Conservation (phyloP, 352 stramenopile genomes). For the Pythium aristosporum region DNA sequence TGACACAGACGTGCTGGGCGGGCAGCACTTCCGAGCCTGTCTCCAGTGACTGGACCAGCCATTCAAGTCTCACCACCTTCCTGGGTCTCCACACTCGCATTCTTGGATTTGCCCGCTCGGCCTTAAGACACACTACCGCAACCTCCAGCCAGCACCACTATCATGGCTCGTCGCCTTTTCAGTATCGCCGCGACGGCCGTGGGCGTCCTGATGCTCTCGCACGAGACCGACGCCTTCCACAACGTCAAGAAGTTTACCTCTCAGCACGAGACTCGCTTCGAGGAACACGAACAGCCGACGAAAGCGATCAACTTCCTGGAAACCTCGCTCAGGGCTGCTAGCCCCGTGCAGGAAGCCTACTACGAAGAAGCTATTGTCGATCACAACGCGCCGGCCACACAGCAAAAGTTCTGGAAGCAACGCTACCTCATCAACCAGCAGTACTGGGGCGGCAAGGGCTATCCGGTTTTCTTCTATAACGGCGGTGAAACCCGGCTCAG, state of each 20-base stretch:
- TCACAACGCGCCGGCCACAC: conserved; percentile 62
- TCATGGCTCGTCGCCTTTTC: conserved; percentile 9
- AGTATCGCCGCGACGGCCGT: background rate
- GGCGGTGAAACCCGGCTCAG: conserved; percentile 65
- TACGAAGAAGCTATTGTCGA: conserved; percentile 63
- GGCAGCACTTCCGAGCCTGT: too few relatives aligned
- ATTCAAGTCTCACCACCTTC: too few relatives aligned
- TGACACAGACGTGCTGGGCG: too few relatives aligned
- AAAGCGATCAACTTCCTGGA: too few relatives aligned
- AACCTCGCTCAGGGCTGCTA: too few relatives aligned
- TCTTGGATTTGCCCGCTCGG: too few relatives aligned
- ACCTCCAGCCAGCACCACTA: too few relatives aligned
- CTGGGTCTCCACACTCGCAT: too few relatives aligned
- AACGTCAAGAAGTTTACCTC: background rate
- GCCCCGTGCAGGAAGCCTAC: conserved; percentile 49
- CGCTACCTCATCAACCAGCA: conserved; percentile 91
- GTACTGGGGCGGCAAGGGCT: conserved; percentile 70
- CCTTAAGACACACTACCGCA: too few relatives aligned
- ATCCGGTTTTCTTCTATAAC: conserved; percentile 89
- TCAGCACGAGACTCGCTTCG: too few relatives aligned
- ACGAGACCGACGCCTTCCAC: conserved; percentile 7
- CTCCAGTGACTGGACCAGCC: too few relatives aligned
- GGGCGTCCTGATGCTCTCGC: conserved; percentile 2
- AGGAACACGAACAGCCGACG: too few relatives aligned
- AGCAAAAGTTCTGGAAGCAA: conserved; percentile 75